A percentile compares a stretch with the other conserved stretches of the same genome.
Conservation (phyloP, 1,284 basidiomycete genomes). For the Fomitopsis pinicola region DNA sequence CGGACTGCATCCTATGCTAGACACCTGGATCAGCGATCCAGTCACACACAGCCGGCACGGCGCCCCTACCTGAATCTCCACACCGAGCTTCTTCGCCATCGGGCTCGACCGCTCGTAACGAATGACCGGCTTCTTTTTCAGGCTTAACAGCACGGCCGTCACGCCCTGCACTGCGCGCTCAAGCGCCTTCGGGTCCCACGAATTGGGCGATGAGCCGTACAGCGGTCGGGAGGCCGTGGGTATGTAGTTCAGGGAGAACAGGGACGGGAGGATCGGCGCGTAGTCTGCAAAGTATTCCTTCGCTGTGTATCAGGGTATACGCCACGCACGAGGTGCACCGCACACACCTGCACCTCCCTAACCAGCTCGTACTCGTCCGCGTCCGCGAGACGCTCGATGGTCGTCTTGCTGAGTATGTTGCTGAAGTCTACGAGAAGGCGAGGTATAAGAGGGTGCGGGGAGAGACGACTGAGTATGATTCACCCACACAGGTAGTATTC, state of each 20-base stretch:
- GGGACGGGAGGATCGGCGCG: constrained; percentile 77
- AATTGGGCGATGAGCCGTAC: constrained; percentile 61
- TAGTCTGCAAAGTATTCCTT: constrained; percentile 97
- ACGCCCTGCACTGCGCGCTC: constrained; percentile 81
- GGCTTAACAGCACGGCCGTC: constrained; percentile 83
- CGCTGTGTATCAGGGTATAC: constrained; percentile 18
- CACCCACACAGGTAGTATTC: constrained; percentile 95
- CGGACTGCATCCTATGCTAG: constrained; percentile 70
- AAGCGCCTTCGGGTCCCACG: constrained; percentile 75
- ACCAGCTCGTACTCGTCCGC: constrained; percentile 97
- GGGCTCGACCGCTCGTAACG: constrained; percentile 93
- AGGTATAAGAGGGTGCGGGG: constrained; percentile 6
- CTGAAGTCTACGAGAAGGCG: constrained; percentile 74
- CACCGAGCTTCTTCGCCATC: constrained; percentile 87
- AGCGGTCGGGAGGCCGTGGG: constrained; percentile 61
- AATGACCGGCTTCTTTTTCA: constrained; percentile 95
- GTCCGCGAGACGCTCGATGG: constrained; percentile 91
- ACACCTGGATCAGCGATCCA: neutral
- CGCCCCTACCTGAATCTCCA: constrained; percentile 72
- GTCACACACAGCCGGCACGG: too few species aligned
- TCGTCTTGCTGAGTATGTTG: constrained; percentile 85
- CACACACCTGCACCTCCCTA: constrained; percentile 86
- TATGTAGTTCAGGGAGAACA: constrained; percentile 86
- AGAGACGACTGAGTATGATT: constrained; percentile 28
- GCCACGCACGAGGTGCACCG: neutral